Conservation (phyloP, 805 yeast species). For the Cyberlindnera mrakii region DNA sequence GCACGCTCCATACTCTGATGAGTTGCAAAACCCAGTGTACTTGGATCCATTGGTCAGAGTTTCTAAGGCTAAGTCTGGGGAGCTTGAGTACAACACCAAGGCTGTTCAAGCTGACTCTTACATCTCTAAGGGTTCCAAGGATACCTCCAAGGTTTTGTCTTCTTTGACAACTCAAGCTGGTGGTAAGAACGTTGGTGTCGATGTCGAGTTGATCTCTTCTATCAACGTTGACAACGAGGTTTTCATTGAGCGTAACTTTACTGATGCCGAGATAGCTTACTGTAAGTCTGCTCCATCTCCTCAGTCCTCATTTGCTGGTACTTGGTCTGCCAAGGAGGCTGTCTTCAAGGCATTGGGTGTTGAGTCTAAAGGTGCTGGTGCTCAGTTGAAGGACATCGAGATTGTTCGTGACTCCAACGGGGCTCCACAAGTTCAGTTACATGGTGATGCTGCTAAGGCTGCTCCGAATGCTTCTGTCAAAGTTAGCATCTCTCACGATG, state of each 20-base stretch:
- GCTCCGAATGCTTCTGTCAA: constrained; percentile 69
- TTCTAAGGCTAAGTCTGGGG: constrained; percentile 30
- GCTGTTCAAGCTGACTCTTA: constrained; percentile 43
- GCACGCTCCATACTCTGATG: constrained; percentile 86
- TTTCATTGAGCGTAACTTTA: constrained; percentile 88
- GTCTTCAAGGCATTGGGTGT: constrained; percentile 94
- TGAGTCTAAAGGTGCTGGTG: constrained; percentile 90
- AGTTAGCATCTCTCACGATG: constrained; percentile 94
- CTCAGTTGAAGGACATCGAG: constrained; percentile 87
- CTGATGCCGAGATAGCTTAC: constrained; percentile 71
- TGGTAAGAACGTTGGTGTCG: constrained; percentile 83
- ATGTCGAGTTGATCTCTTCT: constrained; percentile 82
- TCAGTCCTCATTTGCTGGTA: constrained; percentile 90
- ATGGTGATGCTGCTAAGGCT: constrained; percentile 70
- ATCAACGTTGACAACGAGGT: constrained; percentile 86
- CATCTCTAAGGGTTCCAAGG: constrained; percentile 41
- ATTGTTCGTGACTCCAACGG: constrained; percentile 57
- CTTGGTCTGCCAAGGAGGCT: constrained; percentile 99
- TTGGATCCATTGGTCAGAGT: constrained; percentile 86
- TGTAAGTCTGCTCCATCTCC: constrained; percentile 70
- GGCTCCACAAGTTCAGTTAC: constrained; percentile 74
- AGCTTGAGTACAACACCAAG: constrained; percentile 43
- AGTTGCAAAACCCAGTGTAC: constrained; percentile 84
- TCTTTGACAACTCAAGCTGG: constrained; percentile 38
- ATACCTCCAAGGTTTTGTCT: constrained; percentile 60